Evolutionary conservation across 768 basidiomycete genomes (phyloP).

Genomic region (Cytidiella melzeri): DNA sequence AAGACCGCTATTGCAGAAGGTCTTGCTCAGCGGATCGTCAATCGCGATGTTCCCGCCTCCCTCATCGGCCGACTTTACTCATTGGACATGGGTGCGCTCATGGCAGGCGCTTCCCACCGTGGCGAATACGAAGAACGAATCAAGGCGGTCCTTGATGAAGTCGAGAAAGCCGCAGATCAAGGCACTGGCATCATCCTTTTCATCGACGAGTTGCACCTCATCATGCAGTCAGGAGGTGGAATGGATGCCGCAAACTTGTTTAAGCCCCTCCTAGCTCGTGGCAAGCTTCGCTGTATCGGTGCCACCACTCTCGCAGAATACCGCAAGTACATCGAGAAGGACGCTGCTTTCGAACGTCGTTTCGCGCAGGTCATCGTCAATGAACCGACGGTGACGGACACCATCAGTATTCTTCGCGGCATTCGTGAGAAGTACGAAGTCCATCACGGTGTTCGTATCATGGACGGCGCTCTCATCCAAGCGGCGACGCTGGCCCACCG

Average conservation of each 20-base stretch:
- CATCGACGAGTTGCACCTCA: conserved; percentile 90
- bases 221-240: conserved; percentile 89
- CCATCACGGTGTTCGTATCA: conserved; percentile 84
- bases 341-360: conserved; percentile 84
- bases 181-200: conserved; percentile 84
- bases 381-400: conserved; percentile 83
- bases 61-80: conserved; percentile 74
- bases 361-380: conserved; percentile 93
- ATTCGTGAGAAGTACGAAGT: conserved; percentile 89
- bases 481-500: conserved; percentile 92
- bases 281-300: conserved; percentile 73
- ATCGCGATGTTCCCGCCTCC: conserved; percentile 80
- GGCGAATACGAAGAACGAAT: conserved; percentile 97
- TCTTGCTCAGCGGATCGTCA: conserved; percentile 91
- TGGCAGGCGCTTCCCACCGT: conserved; percentile 90
- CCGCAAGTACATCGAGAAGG: conserved; percentile 88
- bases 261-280: conserved; percentile 87
- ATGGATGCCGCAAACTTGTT: conserved; percentile 94
- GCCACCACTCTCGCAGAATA: conserved; percentile 93
- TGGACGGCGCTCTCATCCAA: conserved; percentile 80
- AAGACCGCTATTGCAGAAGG: conserved; percentile 96
- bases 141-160: conserved; percentile 86
- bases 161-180: conserved; percentile 80
- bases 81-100: conserved; percentile 92
- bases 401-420: conserved; percentile 90